Conservation (phyloP, 805 yeast genomes). For the Candida qinlingensis region DNA sequence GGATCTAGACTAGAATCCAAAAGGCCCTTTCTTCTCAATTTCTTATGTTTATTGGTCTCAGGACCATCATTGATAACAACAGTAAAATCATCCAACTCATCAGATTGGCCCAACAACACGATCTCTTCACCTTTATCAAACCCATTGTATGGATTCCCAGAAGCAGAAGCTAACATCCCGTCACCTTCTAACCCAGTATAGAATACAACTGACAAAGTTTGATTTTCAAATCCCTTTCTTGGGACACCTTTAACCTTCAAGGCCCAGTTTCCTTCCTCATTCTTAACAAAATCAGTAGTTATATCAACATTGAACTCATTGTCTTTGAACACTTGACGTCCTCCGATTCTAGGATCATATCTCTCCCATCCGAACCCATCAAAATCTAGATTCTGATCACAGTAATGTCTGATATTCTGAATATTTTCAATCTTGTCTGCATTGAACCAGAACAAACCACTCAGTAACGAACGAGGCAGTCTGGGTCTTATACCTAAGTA, state of each 20-base stretch:
- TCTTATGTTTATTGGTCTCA: conserved; percentile 39
- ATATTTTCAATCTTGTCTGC: conserved; percentile 52
- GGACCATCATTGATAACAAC: conserved; percentile 56
- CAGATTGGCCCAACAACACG: conserved; percentile 46
- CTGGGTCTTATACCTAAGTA: conserved; percentile 86
- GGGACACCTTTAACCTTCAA: conserved; percentile 66
- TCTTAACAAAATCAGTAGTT: conserved; percentile 71
- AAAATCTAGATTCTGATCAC: conserved; percentile 68
- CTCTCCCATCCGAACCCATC: conserved; percentile 77
- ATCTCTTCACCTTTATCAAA: conserved; percentile 31
- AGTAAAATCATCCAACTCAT: conserved; percentile 62
- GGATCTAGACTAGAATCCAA: conserved; percentile 50
- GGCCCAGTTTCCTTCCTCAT: conserved; percentile 75
- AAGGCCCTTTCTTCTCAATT: conserved; percentile 20
- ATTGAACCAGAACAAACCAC: conserved; percentile 89
- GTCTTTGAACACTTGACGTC: conserved; percentile 71
- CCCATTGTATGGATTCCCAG: conserved; percentile 27
- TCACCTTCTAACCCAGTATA: conserved; percentile 74
- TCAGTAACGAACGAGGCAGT: conserved; percentile 63
- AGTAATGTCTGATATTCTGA: conserved; percentile 59
- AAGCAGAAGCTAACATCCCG: conserved; percentile 37
- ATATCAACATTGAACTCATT: conserved; percentile 55
- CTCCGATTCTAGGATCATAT: conserved; percentile 87
- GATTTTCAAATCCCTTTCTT: conserved; percentile 39
- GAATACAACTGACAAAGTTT: conserved; percentile 62